Evolutionary conservation across 805 yeast species (phyloP).

Genomic region (Monosporozyma servazzii): DNA sequence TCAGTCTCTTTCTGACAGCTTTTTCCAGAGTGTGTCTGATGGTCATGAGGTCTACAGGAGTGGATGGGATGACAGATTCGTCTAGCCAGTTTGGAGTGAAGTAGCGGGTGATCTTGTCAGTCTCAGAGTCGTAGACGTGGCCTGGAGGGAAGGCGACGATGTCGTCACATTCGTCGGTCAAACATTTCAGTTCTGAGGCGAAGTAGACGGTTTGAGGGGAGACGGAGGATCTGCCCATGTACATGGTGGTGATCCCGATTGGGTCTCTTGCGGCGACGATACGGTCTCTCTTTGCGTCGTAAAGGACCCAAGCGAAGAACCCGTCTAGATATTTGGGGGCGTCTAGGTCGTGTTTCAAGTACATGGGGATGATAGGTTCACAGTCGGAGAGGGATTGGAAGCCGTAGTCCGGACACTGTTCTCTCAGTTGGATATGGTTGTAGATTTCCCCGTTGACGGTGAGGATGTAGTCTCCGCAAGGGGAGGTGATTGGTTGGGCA

Average conservation of each 20-base stretch:
- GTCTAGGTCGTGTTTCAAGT: slow-evolving; percentile 75
- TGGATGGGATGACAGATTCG: slow-evolving; percentile 60
- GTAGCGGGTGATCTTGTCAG: slow-evolving; percentile 80
- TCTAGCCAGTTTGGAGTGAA: slow-evolving; percentile 95
- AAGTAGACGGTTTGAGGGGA: slow-evolving; percentile 74
- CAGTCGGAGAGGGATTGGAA: slow-evolving; percentile 89
- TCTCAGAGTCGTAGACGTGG: slow-evolving; percentile 85
- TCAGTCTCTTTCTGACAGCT: slow-evolving; percentile 96
- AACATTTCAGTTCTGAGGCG: slow-evolving; percentile 90
- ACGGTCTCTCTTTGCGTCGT: slow-evolving; percentile 78
- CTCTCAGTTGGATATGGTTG: slow-evolving; percentile 88
- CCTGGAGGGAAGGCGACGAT: slow-evolving; percentile 97
- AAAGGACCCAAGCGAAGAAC: slow-evolving; percentile 92
- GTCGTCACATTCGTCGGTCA: slow-evolving; percentile 88
- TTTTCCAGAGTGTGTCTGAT: slow-evolving; percentile 79
- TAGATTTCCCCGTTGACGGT: slow-evolving; percentile 98
- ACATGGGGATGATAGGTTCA: slow-evolving; percentile 93
- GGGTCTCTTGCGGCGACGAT: slow-evolving; percentile 97
- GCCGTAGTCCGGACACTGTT: slow-evolving; percentile 58
- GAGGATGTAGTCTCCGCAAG: slow-evolving; percentile 61
- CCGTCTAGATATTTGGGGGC: slow-evolving; percentile 94
- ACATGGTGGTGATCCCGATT: slow-evolving; percentile 90
- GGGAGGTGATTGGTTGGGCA: slow-evolving; percentile 90
- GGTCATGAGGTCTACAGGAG: slow-evolving; percentile 59
- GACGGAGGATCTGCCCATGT: slow-evolving; percentile 75